Base-by-base conservation (phyloP, 2,329 filamentous ascomycete genomes). In the Bipolaris cookei region DNA sequence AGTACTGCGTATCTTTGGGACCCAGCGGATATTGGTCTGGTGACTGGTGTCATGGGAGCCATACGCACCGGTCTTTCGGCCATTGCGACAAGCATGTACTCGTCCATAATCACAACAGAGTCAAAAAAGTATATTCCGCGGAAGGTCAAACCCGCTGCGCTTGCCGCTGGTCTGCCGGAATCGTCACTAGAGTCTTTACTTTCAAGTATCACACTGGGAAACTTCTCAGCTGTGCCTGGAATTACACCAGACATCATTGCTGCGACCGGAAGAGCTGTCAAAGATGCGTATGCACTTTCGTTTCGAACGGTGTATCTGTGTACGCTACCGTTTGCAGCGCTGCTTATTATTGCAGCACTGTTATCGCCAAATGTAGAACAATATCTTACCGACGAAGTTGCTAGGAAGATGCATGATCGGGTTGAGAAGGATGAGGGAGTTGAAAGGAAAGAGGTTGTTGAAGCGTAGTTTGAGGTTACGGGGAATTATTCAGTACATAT, bases 261-360 rank as follows among this genome's bases (percentile, higher is more conserved):
- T 0, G 63, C 76, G 0, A 77, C 79, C 0, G 69, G 60, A 2
- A 53, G 58, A 0, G 76, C 78, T 20, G 58, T 77, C 7, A 75
- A 77, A 59, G 68, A 70, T 10, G 79, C 79, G n/a, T 81, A 83
- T 63, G 66, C 73, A 4, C 54, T 73, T n/a, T 77, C 78, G 3
- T 82, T 83, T 66, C 69, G 71, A 52, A 74, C 76, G 3, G 80
- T 84, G 1, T 83, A 80, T 78, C 69, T 79, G 65, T 43, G 73
- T 57, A 76, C 74, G 3, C 51, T 78, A 6, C 72, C 73, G 0
- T 78, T 77, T 58, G 72, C 73, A 4, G 70, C 61, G 4, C 56
- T 77, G 44, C 50, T 75, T n/a, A 64, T 82, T 7, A 59, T 75
- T 20, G 75, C 76, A 6, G 71, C 78, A 7, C 60, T 76, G 14